phyloP scores from a whole-genome alignment of 768 basidiomycete genomes.

The Trametes sanguinea region DNA sequence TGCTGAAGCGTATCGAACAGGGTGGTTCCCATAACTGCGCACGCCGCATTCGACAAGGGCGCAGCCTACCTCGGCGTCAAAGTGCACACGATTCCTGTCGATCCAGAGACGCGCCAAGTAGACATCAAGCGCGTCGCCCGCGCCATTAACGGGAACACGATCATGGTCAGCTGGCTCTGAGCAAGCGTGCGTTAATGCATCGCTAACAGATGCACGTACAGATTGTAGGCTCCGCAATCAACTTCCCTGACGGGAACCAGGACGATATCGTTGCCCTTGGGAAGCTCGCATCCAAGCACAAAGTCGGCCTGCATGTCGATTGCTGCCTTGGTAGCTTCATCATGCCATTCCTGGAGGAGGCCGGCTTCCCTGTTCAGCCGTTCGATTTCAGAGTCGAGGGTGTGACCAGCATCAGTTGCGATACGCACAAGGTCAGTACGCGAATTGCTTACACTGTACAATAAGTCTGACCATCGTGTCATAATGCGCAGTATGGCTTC shows the following conservation, averaged over 20 bases:
- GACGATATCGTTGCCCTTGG: conserved; percentile 84
- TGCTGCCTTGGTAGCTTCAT: conserved; percentile 95
- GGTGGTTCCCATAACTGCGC: conserved; percentile 81
- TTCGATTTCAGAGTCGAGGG: conserved; percentile 93
- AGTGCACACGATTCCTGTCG: conserved; percentile 82
- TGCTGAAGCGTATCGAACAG: conserved; percentile 41
- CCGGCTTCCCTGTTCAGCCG: conserved; percentile 67
- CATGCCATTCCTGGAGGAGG: conserved; percentile 84
- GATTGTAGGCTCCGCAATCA: conserved; percentile 85
- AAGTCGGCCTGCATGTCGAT: conserved; percentile 90
- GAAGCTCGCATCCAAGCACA: conserved; percentile 68
- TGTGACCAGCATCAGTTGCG: conserved; percentile 93
- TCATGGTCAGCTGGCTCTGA: conserved; percentile 54
- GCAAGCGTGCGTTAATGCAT: too few relatives aligned
- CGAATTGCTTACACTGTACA: too few relatives aligned
- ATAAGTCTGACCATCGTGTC: too few relatives aligned
- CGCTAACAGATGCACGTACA: conserved; percentile 31
- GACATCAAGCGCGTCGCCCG: conserved; percentile 75
- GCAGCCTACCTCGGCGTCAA: conserved; percentile 88
- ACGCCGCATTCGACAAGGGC: conserved; percentile 96
- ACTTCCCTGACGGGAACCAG: conserved; percentile 85
- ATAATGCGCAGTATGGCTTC: conserved; percentile 73
- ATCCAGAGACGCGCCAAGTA: conserved; percentile 74
- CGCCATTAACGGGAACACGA: conserved; percentile 90
- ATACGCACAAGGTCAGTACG: conserved; percentile 81